A percentile compares a stretch with the other conserved stretches of the same genome.
Evolutionary conservation across 1,284 basidiomycete species (phyloP).

Genomic region (Cryptococcus floricola): DNA sequence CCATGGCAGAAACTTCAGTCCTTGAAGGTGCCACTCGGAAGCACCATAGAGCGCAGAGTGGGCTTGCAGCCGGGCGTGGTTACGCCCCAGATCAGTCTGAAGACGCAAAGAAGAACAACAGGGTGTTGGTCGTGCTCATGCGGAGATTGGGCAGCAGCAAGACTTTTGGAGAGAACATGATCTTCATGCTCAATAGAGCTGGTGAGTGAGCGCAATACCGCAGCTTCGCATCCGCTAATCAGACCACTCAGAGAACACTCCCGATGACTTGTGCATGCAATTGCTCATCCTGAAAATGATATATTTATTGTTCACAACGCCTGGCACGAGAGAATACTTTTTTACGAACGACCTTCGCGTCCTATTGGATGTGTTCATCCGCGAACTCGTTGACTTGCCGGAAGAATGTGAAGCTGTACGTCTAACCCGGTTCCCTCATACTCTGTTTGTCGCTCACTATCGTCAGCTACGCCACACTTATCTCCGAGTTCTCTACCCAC

Average conservation of each 20-base stretch:
- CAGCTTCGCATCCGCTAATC: neutral
- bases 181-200: constrained; percentile 96
- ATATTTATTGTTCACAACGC: constrained; percentile 90
- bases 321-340: constrained; percentile 90
- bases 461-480: constrained; percentile 89
- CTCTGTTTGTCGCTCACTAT: neutral
- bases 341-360: constrained; percentile 97
- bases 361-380: constrained; percentile 91
- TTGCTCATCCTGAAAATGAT: constrained; percentile 90
- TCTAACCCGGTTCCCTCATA: constrained; percentile 15
- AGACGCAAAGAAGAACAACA: constrained; percentile 56
- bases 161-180: constrained; percentile 97
- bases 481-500: constrained; percentile 89
- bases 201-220: constrained; percentile 55
- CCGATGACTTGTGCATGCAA: constrained; percentile 92
- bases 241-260: constrained; percentile 59
- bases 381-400: constrained; percentile 83
- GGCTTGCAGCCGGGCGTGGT: neutral
- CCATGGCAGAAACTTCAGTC: neutral
- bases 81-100: constrained; percentile 28
- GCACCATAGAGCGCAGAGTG: constrained; percentile 21
- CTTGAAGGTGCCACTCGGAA: constrained; percentile 12
- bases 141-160: constrained; percentile 76
- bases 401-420: constrained; percentile 88
- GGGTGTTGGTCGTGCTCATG: constrained; percentile 78